Percentiles rank a stretch among this genome's conserved stretches.
Conservation (phyloP, 2,329 filamentous ascomycete genomes). For the Purpureocillium lavendulum region DNA sequence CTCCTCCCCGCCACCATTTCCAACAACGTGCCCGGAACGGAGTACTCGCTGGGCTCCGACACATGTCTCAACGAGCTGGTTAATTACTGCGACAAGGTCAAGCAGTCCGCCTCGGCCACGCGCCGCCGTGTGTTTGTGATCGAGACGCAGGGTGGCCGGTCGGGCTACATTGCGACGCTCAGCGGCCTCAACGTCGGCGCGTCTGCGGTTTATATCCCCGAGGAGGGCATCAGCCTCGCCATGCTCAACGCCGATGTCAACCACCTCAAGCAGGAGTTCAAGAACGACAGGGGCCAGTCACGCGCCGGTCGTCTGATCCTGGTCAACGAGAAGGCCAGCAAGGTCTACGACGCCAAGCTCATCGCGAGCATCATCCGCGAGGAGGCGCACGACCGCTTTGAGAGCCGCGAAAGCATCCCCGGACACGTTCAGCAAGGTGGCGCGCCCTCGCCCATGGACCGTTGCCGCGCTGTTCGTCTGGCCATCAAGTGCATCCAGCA, state of each 20-base stretch:
- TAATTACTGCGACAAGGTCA: constrained; percentile 93
- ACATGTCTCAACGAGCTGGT: constrained; percentile 95
- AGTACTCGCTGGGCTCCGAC: constrained; percentile 94
- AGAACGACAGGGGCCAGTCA: constrained; percentile 76
- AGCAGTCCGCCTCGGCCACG: constrained; percentile 90
- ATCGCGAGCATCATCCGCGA: constrained; percentile 95
- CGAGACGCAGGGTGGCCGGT: constrained; percentile 92
- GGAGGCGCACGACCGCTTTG: constrained; percentile 85
- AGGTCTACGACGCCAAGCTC: constrained; percentile 83
- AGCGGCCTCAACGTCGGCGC: constrained; percentile 89
- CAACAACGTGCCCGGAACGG: constrained; percentile 96
- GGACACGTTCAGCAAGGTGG: constrained; percentile 94
- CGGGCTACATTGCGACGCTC: constrained; percentile 86
- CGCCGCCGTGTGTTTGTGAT: constrained; percentile 94
- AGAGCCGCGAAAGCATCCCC: constrained; percentile 83
- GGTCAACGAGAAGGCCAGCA: constrained; percentile 91
- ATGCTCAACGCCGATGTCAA: constrained; percentile 89
- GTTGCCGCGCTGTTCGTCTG: constrained; percentile 82
- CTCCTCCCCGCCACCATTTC: constrained; percentile 94
- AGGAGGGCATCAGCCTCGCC: constrained; percentile 88
- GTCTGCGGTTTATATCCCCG: constrained; percentile 88
- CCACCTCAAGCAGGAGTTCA: constrained; percentile 79
- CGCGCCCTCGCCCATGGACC: constrained; percentile 91
- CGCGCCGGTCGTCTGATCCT: constrained; percentile 89
- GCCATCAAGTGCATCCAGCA: constrained; percentile 93